Evolutionary conservation across 106 monocot genomes (phyloP).

Genomic region (Platanthera guangdongensis): DNA sequence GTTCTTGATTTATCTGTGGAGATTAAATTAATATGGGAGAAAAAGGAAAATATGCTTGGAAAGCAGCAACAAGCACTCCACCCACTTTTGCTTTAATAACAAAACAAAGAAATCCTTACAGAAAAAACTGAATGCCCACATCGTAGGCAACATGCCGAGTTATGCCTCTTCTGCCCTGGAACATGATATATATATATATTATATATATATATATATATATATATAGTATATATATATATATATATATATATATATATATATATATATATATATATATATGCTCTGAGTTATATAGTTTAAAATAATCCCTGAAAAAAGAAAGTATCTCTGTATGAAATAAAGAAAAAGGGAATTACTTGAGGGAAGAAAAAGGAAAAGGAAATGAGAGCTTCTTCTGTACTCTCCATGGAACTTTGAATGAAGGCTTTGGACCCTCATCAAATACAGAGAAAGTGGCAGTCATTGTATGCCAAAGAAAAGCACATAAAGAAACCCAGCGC

Average conservation of each 20-base stretch:
- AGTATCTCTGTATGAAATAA: constrained; percentile 8
- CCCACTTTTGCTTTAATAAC: constrained; percentile 27
- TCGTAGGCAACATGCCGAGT: not conserved
- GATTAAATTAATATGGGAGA: not conserved
- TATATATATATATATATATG: not conserved
- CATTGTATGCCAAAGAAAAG: constrained; percentile 42
- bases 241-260: no score
- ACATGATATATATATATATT: not conserved
- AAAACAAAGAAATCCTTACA: constrained; percentile 20
- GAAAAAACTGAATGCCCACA: not conserved
- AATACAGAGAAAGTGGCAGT: constrained; percentile 16
- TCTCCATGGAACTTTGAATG: constrained; percentile 20
- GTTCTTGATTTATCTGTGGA: not conserved
- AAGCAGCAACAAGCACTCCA: constrained; percentile 26
- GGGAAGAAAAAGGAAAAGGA: constrained; percentile 6
- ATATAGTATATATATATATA: not conserved
- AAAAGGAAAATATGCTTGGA: constrained; percentile 6
- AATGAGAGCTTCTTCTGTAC: constrained; percentile 8
- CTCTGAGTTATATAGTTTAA: not conserved
- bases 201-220: not conserved
- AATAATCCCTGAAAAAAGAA: constrained; percentile 4
- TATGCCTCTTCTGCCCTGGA: constrained; percentile 19
- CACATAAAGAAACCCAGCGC: constrained; percentile 48
- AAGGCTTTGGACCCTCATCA: constrained; percentile 8
- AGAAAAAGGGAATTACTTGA: constrained; percentile 12